These are phyloP conservation scores for Erodium texanum DNA, from an alignment of 441 rosid genomes.

Conservation along the genomic window DNA sequence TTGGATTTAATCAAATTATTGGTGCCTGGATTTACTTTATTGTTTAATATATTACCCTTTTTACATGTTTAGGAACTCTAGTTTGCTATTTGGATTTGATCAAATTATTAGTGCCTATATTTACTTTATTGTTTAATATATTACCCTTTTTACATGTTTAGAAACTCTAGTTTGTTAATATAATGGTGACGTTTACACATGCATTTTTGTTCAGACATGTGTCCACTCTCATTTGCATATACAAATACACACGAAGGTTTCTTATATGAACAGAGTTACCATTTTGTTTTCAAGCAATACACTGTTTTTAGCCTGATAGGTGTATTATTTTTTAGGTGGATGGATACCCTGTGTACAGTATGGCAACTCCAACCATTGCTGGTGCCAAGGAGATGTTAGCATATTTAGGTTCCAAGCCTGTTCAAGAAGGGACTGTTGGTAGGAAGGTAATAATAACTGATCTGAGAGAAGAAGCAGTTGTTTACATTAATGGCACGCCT, in stretches of 20 bases:
- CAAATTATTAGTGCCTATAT: not conserved
- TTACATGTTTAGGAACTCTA: constrained; percentile 1
- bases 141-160: not conserved
- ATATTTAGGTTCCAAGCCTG: constrained; percentile 63
- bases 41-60: not conserved
- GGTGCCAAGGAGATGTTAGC: constrained; percentile 88
- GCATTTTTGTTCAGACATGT: constrained; percentile 3
- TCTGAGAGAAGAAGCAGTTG: constrained; percentile 94
- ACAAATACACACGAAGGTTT: not conserved
- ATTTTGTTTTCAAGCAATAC: constrained; percentile 5
- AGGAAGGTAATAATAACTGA: constrained; percentile 67
- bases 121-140: not conserved
- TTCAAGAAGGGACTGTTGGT: constrained; percentile 40
- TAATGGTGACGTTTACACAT: not conserved
- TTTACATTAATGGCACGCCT: constrained; percentile 88
- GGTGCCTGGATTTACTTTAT: not conserved
- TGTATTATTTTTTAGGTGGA: constrained; percentile 61
- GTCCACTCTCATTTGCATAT: not conserved
- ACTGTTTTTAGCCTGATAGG: constrained; percentile 1
- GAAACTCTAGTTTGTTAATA: constrained; percentile 7
- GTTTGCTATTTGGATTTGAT: not conserved
- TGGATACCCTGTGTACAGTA: constrained; percentile 88
- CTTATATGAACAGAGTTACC: constrained; percentile 9
- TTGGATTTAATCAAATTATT: not conserved
- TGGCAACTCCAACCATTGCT: constrained; percentile 90